Base-by-base conservation (phyloP, 2,329 filamentous ascomycete genomes). In the Lojkania enalia region DNA sequence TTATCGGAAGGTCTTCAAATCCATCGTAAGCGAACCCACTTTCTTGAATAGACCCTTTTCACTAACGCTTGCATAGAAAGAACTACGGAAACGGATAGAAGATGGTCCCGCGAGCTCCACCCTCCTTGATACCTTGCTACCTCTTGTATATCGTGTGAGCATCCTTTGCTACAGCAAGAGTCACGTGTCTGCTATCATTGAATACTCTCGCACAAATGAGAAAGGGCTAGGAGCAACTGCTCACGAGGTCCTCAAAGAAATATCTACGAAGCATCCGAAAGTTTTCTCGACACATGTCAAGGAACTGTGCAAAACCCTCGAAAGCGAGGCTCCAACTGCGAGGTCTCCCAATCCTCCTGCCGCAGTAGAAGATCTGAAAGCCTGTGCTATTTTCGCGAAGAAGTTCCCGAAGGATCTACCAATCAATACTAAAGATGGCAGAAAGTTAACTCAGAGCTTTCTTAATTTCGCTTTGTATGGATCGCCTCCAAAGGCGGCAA, bases 261-360 rank as follows among this genome's bases (percentile, higher is more conserved):
- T 97, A 20, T 97, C 94, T 0, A 85, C 88, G 41, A 83, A 84
- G 35, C 94, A 94, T 52, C 91, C 94, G 0, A 87, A 92, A 46
- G 83, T 97, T 6, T 90, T 99, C 74, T 92, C 94, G 63, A 88
- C 89, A 1, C 92, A 97, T 55, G 87, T 96, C 4, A 88, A 90
- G 49, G 90, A 95, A 51, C 81, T 99, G 35, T 96, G 91, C 72
- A 90, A 88, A 63, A 86, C 90, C 46, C 80, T 99, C 14, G 83
- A 90, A 53, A 82, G 88, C 19, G 85, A 91, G 60, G 87, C 88
- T 1, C 94, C 94, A 0, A 84, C 82, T 3, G 77, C 81, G 15
- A 82, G 77, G 14, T 82, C 81, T 40, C 64, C 78, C 1, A 91
- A 91, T 50, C 87, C 92, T 41, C 70, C 82, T 1, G 79, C 82